These are phyloP conservation scores for Pterocarpus santalinus DNA, from an alignment of 306 rosid genomes.

Conservation along the genomic window DNA sequence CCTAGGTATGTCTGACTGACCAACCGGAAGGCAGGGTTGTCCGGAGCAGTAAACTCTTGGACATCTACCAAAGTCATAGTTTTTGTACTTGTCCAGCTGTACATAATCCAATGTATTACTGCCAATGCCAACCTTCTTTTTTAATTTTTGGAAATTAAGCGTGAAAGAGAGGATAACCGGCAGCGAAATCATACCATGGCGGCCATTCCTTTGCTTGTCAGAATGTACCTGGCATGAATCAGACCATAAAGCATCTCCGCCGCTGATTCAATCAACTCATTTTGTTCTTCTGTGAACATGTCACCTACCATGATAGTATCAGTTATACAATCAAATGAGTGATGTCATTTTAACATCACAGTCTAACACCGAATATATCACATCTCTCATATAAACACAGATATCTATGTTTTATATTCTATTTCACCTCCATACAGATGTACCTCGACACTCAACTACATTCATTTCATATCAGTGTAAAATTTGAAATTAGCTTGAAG, in stretches of 20 bases:
- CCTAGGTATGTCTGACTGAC: conserved; percentile 97
- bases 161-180: neutral
- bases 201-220: conserved; percentile 94
- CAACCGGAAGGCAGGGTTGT: conserved; percentile 99
- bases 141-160: neutral
- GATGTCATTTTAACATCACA: neutral
- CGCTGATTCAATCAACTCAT: conserved; percentile 96
- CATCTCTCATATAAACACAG: no score
- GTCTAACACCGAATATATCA: neutral
- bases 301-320: conserved; percentile 63
- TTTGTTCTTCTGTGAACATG: conserved; percentile 96
- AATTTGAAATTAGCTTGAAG: no score
- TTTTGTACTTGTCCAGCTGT: conserved; percentile 95
- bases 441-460: no score
- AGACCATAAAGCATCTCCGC: conserved; percentile 99
- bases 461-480: no score
- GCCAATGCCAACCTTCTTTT: neutral
- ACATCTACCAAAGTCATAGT: conserved; percentile 96
- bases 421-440: no score
- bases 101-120: conserved; percentile 37
- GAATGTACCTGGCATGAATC: conserved; percentile 90
- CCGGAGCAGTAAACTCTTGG: conserved; percentile 98
- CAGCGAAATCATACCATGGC: conserved; percentile 73
- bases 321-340: neutral
- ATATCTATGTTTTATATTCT: no score